These are phyloP conservation scores for Pleurotus tuoliensis DNA, from an alignment of 768 basidiomycete species.

Conservation along the genomic window DNA sequence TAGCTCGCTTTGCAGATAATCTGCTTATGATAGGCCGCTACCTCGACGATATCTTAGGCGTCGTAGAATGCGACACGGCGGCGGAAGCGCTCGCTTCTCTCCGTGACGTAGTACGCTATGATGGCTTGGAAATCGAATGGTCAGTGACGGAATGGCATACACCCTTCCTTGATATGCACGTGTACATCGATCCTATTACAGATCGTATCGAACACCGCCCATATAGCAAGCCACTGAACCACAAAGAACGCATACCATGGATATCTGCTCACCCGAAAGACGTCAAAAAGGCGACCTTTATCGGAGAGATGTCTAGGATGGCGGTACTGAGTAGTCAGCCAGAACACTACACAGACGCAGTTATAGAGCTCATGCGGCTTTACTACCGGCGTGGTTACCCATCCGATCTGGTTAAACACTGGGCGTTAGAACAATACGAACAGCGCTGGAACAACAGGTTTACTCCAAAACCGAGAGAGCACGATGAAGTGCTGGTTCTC, in stretches of 20 bases:
- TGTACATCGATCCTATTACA: not conserved
- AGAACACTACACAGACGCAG: not conserved
- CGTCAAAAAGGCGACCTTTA: not conserved
- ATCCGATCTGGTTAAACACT: not conserved
- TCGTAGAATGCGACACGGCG: not conserved
- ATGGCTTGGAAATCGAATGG: not conserved
- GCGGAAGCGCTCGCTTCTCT: not conserved
- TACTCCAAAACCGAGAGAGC: not conserved
- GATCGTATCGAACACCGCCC: not conserved
- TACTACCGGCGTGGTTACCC: not conserved
- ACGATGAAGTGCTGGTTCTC: not conserved
- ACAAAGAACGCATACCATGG: not conserved
- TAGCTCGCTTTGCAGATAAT: not conserved
- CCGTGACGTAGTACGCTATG: not conserved
- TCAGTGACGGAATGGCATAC: not conserved
- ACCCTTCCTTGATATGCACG: not conserved
- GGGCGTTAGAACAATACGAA: not conserved
- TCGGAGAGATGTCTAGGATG: not conserved
- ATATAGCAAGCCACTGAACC: not conserved
- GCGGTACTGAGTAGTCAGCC: not conserved
- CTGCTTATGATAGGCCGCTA: not conserved
- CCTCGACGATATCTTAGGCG: not conserved
- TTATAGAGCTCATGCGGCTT: not conserved
- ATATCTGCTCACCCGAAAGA: too few species aligned
- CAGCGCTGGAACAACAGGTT: not conserved